These are phyloP conservation scores for Vitis riparia DNA, from an alignment of 164 flowering plant genomes.

Conservation along the genomic window DNA sequence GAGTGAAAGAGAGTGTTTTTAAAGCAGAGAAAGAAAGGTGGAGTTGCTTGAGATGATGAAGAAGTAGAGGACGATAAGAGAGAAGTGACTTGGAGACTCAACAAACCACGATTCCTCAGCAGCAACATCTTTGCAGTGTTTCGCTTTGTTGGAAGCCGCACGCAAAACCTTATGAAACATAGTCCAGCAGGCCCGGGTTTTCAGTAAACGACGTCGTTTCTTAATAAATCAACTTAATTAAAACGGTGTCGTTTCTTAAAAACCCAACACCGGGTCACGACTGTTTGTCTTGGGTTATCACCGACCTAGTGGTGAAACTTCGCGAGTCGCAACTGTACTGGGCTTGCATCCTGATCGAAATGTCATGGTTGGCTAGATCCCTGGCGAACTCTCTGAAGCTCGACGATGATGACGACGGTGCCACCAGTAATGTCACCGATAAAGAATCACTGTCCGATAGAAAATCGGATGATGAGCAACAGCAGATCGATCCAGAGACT, in stretches of 20 bases:
- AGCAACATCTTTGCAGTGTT: constrained; percentile 23
- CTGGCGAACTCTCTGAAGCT: constrained; percentile 68
- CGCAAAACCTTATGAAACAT: too few relatives aligned
- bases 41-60: constrained; percentile 3
- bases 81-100: constrained; percentile 16
- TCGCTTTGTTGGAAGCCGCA: too few relatives aligned
- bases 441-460: constrained; percentile 1
- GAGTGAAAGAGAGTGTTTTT: constrained; percentile 21
- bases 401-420: constrained; percentile 44
- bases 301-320: background rate
- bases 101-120: constrained; percentile 24
- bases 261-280: too few relatives aligned
- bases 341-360: constrained; percentile 9
- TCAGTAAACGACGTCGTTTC: background rate
- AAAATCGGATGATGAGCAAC: background rate
- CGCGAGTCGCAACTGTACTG: background rate
- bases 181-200: background rate
- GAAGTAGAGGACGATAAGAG: constrained; percentile 1
- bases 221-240: background rate
- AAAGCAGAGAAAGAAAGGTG: constrained; percentile 17
- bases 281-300: too few relatives aligned
- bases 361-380: constrained; percentile 82
- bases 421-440: background rate
- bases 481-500: constrained; percentile 2
- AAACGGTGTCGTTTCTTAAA: background rate